Conservation (phyloP, 106 monocot species). For the Vanilla planifolia region DNA sequence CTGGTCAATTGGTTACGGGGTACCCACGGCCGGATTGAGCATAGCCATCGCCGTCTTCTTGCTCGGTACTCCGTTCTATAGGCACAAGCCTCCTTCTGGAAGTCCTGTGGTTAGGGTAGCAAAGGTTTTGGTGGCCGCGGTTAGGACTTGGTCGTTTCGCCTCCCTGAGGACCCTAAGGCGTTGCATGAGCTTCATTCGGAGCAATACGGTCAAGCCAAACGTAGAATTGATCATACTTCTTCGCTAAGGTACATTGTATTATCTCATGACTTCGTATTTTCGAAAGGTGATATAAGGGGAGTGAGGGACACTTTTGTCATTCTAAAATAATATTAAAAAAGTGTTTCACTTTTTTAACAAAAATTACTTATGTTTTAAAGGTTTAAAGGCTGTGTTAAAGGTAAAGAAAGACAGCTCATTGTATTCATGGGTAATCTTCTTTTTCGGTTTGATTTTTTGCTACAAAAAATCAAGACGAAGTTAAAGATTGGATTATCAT, state of each 20-base stretch:
- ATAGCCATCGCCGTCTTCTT: constrained; percentile 25
- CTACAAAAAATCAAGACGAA: too few species aligned
- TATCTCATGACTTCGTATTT: neutral
- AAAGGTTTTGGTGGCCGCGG: constrained; percentile 34
- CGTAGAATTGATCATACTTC: constrained; percentile 28
- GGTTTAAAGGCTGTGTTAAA: too few species aligned
- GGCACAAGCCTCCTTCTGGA: constrained; percentile 34
- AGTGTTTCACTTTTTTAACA: too few species aligned
- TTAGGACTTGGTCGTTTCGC: constrained; percentile 26
- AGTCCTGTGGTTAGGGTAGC: constrained; percentile 43
- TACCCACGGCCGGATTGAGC: constrained; percentile 20
- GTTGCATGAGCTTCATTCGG: constrained; percentile 28
- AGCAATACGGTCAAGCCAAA: constrained; percentile 15
- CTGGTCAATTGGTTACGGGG: constrained; percentile 48
- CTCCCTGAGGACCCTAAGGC: constrained; percentile 34
- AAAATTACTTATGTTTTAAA: too few species aligned
- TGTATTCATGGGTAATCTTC: too few species aligned
- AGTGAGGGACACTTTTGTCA: neutral
- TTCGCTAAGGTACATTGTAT: constrained; percentile 19
- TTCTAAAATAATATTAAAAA: too few species aligned
- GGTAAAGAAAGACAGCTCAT: too few species aligned
- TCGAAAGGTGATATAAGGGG: neutral
- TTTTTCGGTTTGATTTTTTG: too few species aligned
- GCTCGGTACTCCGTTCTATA: constrained; percentile 35
- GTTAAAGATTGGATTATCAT: too few species aligned